Evolutionary conservation across 75 land plant species (phyloP), one percentile per base, ranked within the genome.

Genomic region (Azolla pinnata): DNA sequence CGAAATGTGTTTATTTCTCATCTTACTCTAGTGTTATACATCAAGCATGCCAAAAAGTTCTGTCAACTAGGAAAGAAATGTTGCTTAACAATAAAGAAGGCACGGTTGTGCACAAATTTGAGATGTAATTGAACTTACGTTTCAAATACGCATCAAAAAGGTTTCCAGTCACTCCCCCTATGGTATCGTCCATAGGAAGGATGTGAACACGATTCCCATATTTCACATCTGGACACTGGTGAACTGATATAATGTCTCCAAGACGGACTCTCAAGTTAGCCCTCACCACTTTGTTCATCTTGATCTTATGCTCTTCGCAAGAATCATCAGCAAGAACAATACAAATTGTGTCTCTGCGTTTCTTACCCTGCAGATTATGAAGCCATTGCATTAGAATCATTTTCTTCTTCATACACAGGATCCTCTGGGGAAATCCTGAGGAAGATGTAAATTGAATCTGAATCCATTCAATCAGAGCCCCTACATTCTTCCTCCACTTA

Each of bases 291-390:
- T 85, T 88, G 68, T 85, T 88, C 83, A 88, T 85, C 40, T 89
- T 75, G 21, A 88, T 82, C 61, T 88, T 88, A 18, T 82, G 86
- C 46, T 85, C 89, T 18, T 88, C 93, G 47, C 93, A 88, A 0
- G 79, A 69, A 1, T 88, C 93, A 58, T 88, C 93, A 61, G 75
- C 83, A 29, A 85, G 77, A 0, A 73, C 93, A 72, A 88, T 88
- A 59, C 93, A 85, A 35, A 88, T 64, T 0, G 93, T 88, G 49
- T 88, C 85, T 54, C 75, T 85, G 53, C 89, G 69, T 50, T 85
- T 88, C 81, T 88, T 88, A 0, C 89, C 93, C 85, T 87, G 69
- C 20, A 45, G n/a, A n/a, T n/a, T n/a, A n/a, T n/a, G n/a, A n/a
- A n/a, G n/a, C n/a, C n/a, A n/a, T n/a, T n/a, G n/a, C n/a, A n/a